Conservation (phyloP, 768 basidiomycete species). For the Crucibulum laeve region DNA sequence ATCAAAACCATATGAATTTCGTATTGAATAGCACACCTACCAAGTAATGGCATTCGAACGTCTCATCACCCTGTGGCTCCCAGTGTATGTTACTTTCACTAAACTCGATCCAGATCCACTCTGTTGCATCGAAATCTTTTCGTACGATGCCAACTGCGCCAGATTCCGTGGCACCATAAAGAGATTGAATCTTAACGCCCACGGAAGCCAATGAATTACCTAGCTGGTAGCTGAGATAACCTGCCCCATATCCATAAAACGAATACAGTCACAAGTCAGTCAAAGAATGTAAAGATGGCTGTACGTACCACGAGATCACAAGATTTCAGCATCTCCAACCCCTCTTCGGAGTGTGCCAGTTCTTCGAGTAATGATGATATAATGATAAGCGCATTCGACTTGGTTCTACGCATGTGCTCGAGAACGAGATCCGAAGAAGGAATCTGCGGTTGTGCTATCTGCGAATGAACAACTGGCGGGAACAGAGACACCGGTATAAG, state of each 20-base stretch:
- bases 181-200: conserved; percentile 17
- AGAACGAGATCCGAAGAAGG: conserved; percentile 29
- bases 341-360: conserved; percentile 15
- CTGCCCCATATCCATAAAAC: conserved; percentile 24
- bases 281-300: neutral
- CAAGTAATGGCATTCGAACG: conserved; percentile 29
- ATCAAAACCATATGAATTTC: neutral
- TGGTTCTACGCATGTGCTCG: conserved; percentile 12
- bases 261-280: neutral
- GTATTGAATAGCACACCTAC: conserved; percentile 13
- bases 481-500: conserved; percentile 13
- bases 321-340: conserved; percentile 16
- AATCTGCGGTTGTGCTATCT: conserved; percentile 22
- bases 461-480: conserved; percentile 12
- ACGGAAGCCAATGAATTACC: conserved; percentile 19
- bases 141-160: conserved; percentile 6
- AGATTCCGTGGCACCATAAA: conserved; percentile 25
- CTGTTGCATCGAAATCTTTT: conserved; percentile 9
- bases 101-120: conserved; percentile 17
- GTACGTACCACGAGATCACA: conserved; percentile 18
- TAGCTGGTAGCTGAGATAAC: conserved; percentile 21
- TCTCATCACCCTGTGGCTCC: conserved; percentile 24
- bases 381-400: conserved; percentile 15
- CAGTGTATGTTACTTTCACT: conserved; percentile 20
- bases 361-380: conserved; percentile 24